phyloP scores from a whole-genome alignment of 176 grass and related monocot genomes.

The Oryza nivara region DNA sequence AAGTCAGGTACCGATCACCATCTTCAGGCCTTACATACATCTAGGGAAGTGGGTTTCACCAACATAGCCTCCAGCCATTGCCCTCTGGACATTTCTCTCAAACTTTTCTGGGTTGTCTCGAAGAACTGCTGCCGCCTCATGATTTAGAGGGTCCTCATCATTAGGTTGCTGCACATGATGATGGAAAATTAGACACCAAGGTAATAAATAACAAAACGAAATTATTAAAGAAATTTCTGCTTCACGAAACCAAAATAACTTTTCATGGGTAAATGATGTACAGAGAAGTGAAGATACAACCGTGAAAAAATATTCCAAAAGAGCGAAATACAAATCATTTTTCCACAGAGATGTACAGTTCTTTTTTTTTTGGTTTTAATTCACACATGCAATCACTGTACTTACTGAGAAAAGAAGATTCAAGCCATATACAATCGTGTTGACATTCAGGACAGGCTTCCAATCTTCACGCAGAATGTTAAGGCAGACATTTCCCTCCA shows the following conservation, averaged over 20 bases:
- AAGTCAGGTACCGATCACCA: background rate
- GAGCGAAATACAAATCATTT: background rate
- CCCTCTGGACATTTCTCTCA: conserved; percentile 68
- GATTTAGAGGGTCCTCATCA: conserved; percentile 79
- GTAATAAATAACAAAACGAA: background rate
- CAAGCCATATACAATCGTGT: conserved; percentile 74
- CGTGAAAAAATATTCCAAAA: background rate
- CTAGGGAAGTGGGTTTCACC: conserved; percentile 66
- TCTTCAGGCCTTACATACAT: conserved; percentile 47
- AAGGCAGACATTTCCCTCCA: conserved; percentile 80
- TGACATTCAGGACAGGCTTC: conserved; percentile 81
- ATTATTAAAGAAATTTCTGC: background rate
- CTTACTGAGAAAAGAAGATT: conserved; percentile 72
- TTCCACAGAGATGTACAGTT: background rate
- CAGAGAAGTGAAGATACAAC: background rate
- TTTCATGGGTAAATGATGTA: background rate
- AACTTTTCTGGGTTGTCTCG: conserved; percentile 75
- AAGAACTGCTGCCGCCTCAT: conserved; percentile 67
- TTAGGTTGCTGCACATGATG: conserved; percentile 70
- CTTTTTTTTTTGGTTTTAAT: conserved; percentile 1
- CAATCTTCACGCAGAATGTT: conserved; percentile 80
- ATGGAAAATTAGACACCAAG: conserved; percentile 22
- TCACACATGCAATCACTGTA: background rate
- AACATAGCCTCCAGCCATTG: conserved; percentile 73
- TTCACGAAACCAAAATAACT: background rate